Percentiles rank a stretch among this genome's conserved stretches.
Conservation (phyloP, 495 filamentous ascomycete species). For the Melanomma pulvis-pyrius region DNA sequence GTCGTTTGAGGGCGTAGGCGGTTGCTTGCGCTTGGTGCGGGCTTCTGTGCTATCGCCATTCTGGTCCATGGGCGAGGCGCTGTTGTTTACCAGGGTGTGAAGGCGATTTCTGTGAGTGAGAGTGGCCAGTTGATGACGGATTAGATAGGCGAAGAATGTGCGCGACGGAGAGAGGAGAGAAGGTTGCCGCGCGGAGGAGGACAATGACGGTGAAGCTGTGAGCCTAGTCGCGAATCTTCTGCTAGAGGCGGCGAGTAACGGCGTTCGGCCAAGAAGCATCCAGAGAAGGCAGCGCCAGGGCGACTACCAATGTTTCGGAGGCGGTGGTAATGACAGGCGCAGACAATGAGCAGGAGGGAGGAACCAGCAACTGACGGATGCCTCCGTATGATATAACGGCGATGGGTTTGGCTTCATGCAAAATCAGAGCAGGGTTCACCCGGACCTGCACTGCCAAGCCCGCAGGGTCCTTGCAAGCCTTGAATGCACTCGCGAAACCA, state of each 20-base stretch:
- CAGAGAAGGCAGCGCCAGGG: background rate
- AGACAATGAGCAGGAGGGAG: background rate
- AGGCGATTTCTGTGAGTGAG: background rate
- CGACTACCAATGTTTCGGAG: background rate
- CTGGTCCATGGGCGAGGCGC: slow-evolving; percentile 25
- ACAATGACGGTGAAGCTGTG: background rate
- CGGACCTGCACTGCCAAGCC: background rate
- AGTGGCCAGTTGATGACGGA: background rate
- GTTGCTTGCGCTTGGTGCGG: slow-evolving; percentile 40
- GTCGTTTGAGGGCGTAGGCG: slow-evolving; percentile 39
- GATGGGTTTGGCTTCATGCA: background rate
- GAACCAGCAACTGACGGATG: background rate
- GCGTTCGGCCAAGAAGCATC: slow-evolving; percentile 1
- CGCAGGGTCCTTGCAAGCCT: background rate
- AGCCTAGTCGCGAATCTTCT: slow-evolving; percentile 3
- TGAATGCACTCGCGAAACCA: background rate
- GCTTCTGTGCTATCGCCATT: slow-evolving; percentile 26
- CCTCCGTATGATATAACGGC: background rate
- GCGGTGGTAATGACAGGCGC: background rate
- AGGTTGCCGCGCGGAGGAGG: background rate
- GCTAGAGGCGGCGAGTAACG: background rate
- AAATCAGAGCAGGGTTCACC: background rate
- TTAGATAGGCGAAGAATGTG: background rate
- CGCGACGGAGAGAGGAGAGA: background rate
- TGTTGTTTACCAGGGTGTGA: background rate